A percentile compares a stretch with the other conserved stretches of the same genome.
phyloP scores from a whole-genome alignment of 208 protist species.

The Naegleria lovaniensis region DNA sequence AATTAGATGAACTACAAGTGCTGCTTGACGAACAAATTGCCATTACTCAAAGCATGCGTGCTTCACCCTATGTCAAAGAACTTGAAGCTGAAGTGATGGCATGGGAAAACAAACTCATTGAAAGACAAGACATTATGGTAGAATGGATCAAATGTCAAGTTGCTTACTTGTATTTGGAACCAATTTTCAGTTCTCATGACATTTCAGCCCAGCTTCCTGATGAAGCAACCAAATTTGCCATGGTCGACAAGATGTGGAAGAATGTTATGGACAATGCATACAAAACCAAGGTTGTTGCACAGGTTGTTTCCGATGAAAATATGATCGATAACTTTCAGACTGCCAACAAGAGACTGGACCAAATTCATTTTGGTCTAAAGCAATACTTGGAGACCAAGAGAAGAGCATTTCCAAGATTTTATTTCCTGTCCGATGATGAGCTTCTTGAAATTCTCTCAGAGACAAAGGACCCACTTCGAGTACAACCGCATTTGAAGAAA shows the following conservation, averaged over 20 bases:
- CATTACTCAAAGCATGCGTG: constrained; percentile 86
- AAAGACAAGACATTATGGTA: constrained; percentile 84
- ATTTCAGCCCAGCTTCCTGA: constrained; percentile 89
- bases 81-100: constrained; percentile 76
- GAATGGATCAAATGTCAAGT: constrained; percentile 90
- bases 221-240: constrained; percentile 81
- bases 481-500: constrained; percentile 89
- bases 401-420: constrained; percentile 77
- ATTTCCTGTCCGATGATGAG: constrained; percentile 75
- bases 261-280: constrained; percentile 79
- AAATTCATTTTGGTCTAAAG: constrained; percentile 72
- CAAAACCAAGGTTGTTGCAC: constrained; percentile 64
- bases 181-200: constrained; percentile 89
- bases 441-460: constrained; percentile 88
- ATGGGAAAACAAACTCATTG: constrained; percentile 81
- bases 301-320: constrained; percentile 76
- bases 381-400: constrained; percentile 81
- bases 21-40: constrained; percentile 90
- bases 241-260: constrained; percentile 82
- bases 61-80: constrained; percentile 68
- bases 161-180: constrained; percentile 90
- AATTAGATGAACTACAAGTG: constrained; percentile 79
- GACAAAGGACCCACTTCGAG: constrained; percentile 83
- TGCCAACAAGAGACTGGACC: constrained; percentile 71
- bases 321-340: constrained; percentile 72